These are phyloP conservation scores for Bruguiera gymnorhiza DNA, from an alignment of 345 rosid species.

Conservation along the genomic window DNA sequence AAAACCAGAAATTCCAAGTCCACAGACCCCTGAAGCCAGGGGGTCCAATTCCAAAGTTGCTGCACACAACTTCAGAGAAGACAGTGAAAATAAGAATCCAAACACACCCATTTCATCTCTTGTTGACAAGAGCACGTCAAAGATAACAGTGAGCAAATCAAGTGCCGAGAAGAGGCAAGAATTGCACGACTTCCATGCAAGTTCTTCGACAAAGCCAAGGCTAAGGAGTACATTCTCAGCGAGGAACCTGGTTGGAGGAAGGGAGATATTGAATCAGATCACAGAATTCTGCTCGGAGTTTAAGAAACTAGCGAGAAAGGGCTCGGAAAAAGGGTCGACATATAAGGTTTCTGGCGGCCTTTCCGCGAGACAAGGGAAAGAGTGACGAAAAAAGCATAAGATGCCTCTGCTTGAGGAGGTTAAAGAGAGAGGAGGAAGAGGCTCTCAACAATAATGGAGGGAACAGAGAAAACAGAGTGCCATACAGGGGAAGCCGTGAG, in stretches of 20 bases:
- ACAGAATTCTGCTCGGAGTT: conserved; percentile 17
- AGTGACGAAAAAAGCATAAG: conserved; percentile 10
- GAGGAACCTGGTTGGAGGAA: conserved; percentile 14
- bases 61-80: not conserved
- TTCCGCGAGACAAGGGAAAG: conserved; percentile 2
- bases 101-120: not conserved
- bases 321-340: conserved; percentile 11
- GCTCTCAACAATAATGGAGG: too few relatives aligned
- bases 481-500: too few relatives aligned
- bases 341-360: conserved; percentile 14
- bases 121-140: too few relatives aligned
- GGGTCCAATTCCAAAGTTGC: conserved; percentile 9
- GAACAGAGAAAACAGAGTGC: too few relatives aligned
- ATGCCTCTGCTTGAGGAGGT: conserved; percentile 13
- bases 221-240: conserved; percentile 23
- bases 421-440: not conserved
- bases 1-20: not conserved
- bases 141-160: not conserved
- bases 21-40: not conserved
- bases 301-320: conserved; percentile 19
- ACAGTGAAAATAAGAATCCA: conserved; percentile 24
- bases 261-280: conserved; percentile 21
- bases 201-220: conserved; percentile 1
- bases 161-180: not conserved
- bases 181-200: conserved; percentile 1